Percentiles rank a stretch among this genome's conserved stretches.
Conservation (phyloP, 352 stramenopile genomes). For the Phytophthora crassamura region DNA sequence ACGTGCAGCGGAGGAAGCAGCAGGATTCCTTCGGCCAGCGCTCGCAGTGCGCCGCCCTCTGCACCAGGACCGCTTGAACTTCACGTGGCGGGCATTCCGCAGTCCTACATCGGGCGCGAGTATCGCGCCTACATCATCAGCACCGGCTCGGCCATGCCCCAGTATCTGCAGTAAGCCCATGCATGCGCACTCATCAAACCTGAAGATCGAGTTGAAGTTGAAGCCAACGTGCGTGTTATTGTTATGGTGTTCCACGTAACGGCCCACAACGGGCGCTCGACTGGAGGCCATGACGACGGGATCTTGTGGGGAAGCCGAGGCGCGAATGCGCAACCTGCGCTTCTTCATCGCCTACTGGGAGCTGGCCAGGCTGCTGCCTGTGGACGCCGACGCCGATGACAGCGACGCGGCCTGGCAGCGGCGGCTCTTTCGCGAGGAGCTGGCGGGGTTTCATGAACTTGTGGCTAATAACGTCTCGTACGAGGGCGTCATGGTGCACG, state of each 20-base stretch:
- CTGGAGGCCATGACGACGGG: not conserved
- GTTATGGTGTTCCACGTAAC: not conserved
- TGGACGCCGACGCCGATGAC: not conserved
- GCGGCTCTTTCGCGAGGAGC: constrained; percentile 14
- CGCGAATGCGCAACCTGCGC: constrained; percentile 21
- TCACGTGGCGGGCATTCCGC: constrained; percentile 41
- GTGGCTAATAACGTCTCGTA: constrained; percentile 11
- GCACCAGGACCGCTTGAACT: constrained; percentile 24
- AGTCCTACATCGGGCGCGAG: constrained; percentile 66
- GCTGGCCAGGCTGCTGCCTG: constrained; percentile 18
- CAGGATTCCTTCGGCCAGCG: constrained; percentile 16
- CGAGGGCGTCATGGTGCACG: constrained; percentile 13
- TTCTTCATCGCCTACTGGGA: constrained; percentile 22
- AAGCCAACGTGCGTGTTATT: constrained; percentile 6
- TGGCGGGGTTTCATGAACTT: constrained; percentile 13
- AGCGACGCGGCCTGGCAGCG: not conserved
- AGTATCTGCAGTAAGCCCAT: constrained; percentile 41
- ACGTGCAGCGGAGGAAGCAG: not conserved
- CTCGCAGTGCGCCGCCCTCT: constrained; percentile 12
- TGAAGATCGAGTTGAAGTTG: constrained; percentile 26
- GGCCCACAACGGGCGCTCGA: not conserved
- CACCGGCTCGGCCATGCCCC: constrained; percentile 43
- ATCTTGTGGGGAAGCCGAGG: not conserved
- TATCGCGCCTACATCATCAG: constrained; percentile 57
- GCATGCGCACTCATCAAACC: not conserved